Evolutionary conservation across 2,329 filamentous ascomycete species (phyloP), one percentile per base, ranked within the genome.

Genomic region (Erysiphe pulchra): DNA sequence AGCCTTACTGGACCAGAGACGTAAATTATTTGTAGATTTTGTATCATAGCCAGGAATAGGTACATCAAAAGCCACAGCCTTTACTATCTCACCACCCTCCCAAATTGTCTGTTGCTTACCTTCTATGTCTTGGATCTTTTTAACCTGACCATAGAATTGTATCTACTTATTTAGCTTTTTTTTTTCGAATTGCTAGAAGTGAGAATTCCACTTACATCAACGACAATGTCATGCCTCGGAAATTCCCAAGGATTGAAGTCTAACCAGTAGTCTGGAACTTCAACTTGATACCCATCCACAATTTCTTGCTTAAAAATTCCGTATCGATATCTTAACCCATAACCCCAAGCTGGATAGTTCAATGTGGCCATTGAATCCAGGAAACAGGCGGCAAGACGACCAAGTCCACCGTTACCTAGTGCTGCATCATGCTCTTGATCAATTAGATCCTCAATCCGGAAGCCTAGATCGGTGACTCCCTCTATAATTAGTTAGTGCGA

Each of bases 161-260:
- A 98, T 84, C 57, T 60, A 20, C 3, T 7, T 40, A 11, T 38
- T 56, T 49, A 54, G 51, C n/a, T 36, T 18, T 24, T 13, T 7
- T 6, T 5, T 9, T 4, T 13, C 28, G 1, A 24, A 33, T n/a
- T 39, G 18, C 66, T 70, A 43, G 16, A 47, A 31, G 28, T 28
- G 38, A 11, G 20, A 9, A 30, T 24, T 32, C 16, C n/a, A 59
- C 71, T 64, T 57, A 76, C 73, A 62, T 95, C 83, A 20, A 98
- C 86, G 1, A 80, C 86, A 50, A 98, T 81, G 59, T 98, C 90
- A 61, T 94, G 84, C 53, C 90, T 73, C 38, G 86, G 85, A 57
- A 95, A 98, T 60, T 98, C 90, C 90, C 90, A 98, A 0, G 90
- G 90, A 63, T 98, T 98, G 63, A 95, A 94, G 60, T 95, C 90